Conservation (phyloP, 192 early-diverging fungal genomes). For the Coemansia sp. region DNA sequence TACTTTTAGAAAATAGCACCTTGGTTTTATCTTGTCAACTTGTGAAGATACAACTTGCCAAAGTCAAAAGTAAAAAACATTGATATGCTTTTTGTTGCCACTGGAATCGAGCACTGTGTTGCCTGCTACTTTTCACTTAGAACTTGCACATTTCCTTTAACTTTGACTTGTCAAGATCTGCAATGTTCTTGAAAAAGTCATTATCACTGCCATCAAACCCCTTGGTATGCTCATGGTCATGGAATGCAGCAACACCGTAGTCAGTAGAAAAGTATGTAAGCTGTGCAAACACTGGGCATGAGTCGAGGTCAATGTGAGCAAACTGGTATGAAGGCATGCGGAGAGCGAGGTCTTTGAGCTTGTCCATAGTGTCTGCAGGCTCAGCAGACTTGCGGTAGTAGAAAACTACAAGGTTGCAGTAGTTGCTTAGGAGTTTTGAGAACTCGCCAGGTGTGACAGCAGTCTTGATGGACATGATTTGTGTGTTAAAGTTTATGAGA, state of each 20-base stretch:
- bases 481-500: neutral
- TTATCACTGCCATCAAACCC: neutral
- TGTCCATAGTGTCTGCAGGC: neutral
- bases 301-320: neutral
- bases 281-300: neutral
- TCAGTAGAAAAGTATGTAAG: neutral
- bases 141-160: neutral
- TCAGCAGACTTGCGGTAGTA: constrained; percentile 1
- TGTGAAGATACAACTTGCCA: too few relatives aligned
- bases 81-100: too few relatives aligned
- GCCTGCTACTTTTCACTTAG: too few relatives aligned
- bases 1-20: neutral
- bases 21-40: too few relatives aligned
- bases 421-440: neutral
- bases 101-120: too few relatives aligned
- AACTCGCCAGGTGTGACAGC: neutral
- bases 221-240: neutral
- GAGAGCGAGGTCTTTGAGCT: neutral
- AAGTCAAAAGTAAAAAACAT: too few relatives aligned
- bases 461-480: constrained; percentile 2
- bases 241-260: neutral
- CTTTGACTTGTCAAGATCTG: neutral
- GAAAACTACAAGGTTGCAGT: neutral
- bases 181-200: neutral
- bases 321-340: constrained; percentile 3